A percentile compares a stretch with the other conserved stretches of the same genome.
Evolutionary conservation across 305 asterid genomes (phyloP).

Genomic region (Stenogyne calaminthoides): DNA sequence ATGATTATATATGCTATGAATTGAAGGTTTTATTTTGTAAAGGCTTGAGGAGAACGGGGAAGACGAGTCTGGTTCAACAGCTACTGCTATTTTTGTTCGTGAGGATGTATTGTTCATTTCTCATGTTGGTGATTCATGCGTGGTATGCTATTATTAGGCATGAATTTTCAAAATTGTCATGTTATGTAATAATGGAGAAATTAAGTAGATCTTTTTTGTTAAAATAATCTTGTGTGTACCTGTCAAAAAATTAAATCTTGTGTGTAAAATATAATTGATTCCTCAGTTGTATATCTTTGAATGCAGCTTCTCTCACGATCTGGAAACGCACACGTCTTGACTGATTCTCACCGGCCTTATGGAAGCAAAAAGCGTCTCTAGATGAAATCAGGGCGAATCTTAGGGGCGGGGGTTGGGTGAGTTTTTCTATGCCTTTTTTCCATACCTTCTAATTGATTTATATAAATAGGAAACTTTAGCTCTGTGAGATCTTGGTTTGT

Average conservation of each 20-base stretch:
- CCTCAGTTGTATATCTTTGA: constrained; percentile 4
- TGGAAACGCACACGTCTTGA: constrained; percentile 68
- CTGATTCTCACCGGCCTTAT: constrained; percentile 90
- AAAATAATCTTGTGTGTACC: no score
- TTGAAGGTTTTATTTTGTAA: constrained; percentile 81
- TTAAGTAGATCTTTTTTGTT: neutral
- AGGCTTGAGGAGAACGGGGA: constrained; percentile 80
- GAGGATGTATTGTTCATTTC: constrained; percentile 64
- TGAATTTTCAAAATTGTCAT: neutral
- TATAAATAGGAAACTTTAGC: neutral
- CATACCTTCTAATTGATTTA: neutral
- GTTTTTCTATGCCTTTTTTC: constrained; percentile 35
- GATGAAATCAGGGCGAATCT: constrained; percentile 83
- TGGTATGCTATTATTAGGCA: constrained; percentile 48
- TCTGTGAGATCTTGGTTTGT: neutral
- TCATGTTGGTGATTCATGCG: constrained; percentile 91
- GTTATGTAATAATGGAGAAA: neutral
- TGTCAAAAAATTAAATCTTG: neutral
- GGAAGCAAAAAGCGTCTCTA: constrained; percentile 67
- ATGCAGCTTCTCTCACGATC: constrained; percentile 74
- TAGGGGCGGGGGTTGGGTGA: constrained; percentile 99
- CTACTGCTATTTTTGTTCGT: constrained; percentile 69
- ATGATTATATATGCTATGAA: constrained; percentile 44
- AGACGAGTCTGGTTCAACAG: constrained; percentile 91
- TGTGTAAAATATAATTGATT: neutral